Evolutionary conservation across 2,329 filamentous ascomycete species (phyloP).

Genomic region (Rutstroemia sp.): DNA sequence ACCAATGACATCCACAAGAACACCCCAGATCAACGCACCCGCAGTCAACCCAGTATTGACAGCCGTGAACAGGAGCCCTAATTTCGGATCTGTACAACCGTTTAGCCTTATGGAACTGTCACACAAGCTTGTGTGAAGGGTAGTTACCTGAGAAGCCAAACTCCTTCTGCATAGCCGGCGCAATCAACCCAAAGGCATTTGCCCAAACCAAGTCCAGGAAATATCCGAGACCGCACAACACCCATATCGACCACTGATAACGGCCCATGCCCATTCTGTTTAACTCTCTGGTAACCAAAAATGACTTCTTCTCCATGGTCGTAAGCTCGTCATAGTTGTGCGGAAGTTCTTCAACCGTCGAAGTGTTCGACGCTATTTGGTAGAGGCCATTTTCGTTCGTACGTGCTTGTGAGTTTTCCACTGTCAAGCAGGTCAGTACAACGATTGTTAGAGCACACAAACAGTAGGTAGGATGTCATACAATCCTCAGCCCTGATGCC

Average conservation of each 20-base stretch:
- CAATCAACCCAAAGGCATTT: slow-evolving; percentile 21
- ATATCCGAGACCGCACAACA: slow-evolving; percentile 24
- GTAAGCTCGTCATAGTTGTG: neutral
- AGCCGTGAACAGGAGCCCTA: slow-evolving; percentile 17
- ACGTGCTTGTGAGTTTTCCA: neutral
- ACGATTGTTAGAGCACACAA: neutral
- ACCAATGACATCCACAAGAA: slow-evolving; percentile 23
- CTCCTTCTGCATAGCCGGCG: slow-evolving; percentile 17
- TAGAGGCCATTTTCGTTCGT: neutral
- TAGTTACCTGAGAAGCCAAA: slow-evolving; percentile 15
- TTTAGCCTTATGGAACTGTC: neutral
- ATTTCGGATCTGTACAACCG: slow-evolving; percentile 8
- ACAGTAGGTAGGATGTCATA: neutral
- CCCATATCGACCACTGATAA: slow-evolving; percentile 26
- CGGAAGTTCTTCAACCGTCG: neutral
- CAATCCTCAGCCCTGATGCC: neutral
- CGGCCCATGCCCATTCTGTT: slow-evolving; percentile 21
- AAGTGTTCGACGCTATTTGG: neutral
- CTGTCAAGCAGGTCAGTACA: neutral
- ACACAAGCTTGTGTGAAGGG: neutral
- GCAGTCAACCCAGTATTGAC: slow-evolving; percentile 17
- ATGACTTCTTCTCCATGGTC: slow-evolving; percentile 14
- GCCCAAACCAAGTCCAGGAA: slow-evolving; percentile 25
- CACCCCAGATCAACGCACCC: slow-evolving; percentile 20
- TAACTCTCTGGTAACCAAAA: slow-evolving; percentile 15